Conservation (phyloP, 805 yeast species). For the Barnettozyma sp. region DNA sequence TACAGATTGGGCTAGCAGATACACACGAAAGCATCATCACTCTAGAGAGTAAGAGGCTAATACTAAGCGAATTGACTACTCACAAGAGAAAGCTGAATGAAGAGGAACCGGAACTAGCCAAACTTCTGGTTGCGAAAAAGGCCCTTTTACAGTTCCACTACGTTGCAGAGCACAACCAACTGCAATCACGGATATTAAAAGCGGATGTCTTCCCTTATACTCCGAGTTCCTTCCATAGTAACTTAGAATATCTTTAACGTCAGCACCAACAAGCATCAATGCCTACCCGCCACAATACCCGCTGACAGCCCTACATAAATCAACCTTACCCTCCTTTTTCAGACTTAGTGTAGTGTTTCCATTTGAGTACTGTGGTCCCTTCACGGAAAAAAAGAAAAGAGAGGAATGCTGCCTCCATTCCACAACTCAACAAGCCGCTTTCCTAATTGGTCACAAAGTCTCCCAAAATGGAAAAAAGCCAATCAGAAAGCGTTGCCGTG, state of each 20-base stretch:
- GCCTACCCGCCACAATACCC: neutral
- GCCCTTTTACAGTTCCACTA: conserved; percentile 3
- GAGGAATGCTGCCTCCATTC: too few species aligned
- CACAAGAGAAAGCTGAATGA: conserved; percentile 3
- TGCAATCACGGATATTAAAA: conserved; percentile 2
- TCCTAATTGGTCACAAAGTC: too few species aligned
- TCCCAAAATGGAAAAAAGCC: too few species aligned
- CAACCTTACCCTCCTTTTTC: too few species aligned
- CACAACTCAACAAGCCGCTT: too few species aligned
- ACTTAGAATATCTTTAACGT: conserved; percentile 3
- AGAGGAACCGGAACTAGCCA: neutral
- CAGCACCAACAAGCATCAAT: neutral
- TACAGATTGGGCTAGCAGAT: neutral
- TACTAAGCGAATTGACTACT: neutral
- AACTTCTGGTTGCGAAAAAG: neutral
- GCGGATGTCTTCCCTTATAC: conserved; percentile 4
- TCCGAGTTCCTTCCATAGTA: neutral
- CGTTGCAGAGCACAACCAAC: neutral
- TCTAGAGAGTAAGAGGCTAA: neutral
- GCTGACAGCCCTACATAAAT: too few species aligned
- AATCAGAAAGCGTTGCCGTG: too few species aligned
- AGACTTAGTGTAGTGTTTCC: neutral
- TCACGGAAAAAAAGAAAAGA: too few species aligned
- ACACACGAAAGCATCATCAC: neutral
- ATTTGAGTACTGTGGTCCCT: neutral